Evolutionary conservation across 106 monocot genomes (phyloP).

Genomic region (Dendrobium catenatum): DNA sequence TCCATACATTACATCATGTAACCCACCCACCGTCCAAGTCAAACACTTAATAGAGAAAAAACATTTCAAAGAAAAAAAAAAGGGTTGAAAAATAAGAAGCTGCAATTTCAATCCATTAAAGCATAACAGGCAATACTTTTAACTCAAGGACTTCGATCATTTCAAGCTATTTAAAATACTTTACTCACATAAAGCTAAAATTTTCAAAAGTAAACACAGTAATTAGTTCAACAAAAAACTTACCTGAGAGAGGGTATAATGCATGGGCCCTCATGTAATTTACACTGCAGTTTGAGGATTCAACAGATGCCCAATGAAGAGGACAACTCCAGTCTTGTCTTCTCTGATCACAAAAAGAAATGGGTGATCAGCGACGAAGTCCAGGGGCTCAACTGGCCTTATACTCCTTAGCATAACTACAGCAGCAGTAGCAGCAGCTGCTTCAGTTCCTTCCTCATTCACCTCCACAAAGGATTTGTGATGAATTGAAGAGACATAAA

Average conservation of each 20-base stretch:
- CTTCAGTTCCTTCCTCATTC: slow-evolving; percentile 87
- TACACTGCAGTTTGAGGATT: slow-evolving; percentile 24
- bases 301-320: slow-evolving; percentile 46
- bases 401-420: slow-evolving; percentile 21
- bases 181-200: neutral
- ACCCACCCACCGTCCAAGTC: no score
- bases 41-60: no score
- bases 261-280: no score
- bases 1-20: no score
- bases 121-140: no score
- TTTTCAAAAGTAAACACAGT: neutral
- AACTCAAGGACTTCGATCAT: no score
- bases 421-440: slow-evolving; percentile 58
- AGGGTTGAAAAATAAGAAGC: no score
- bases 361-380: slow-evolving; percentile 46
- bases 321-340: slow-evolving; percentile 37
- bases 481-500: slow-evolving; percentile 41
- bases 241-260: neutral
- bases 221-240: neutral
- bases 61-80: no score
- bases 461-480: slow-evolving; percentile 74
- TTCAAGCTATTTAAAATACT: no score
- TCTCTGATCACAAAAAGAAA: slow-evolving; percentile 44
- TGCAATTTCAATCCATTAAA: no score
- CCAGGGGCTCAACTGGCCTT: neutral